Evolutionary conservation across 2,329 filamentous ascomycete species (phyloP).

Genomic region (Dichotomopilus funicola): DNA sequence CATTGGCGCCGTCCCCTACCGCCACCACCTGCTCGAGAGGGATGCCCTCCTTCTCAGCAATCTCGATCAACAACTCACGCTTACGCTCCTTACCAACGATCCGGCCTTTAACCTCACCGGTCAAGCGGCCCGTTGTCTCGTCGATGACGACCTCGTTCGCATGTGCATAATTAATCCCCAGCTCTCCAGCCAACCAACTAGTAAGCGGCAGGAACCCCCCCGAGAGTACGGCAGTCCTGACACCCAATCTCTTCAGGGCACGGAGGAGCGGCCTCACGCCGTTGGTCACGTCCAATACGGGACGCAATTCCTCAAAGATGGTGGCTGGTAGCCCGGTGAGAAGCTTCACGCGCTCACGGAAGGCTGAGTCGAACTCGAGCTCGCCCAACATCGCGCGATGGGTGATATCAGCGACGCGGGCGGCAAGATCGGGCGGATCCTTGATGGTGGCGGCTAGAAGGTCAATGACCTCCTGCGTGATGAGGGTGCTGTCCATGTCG

Average conservation of each 20-base stretch:
- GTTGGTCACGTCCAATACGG: slow-evolving; percentile 70
- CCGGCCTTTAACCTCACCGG: slow-evolving; percentile 62
- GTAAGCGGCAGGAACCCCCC: slow-evolving; percentile 90
- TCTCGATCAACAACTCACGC: slow-evolving; percentile 61
- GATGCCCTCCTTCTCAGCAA: slow-evolving; percentile 62
- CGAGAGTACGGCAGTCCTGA: slow-evolving; percentile 83
- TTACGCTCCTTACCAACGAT: slow-evolving; percentile 76
- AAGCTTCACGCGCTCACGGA: slow-evolving; percentile 72
- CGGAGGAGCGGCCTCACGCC: slow-evolving; percentile 70
- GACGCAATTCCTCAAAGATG: slow-evolving; percentile 72
- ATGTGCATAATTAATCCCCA: slow-evolving; percentile 81
- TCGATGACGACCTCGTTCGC: slow-evolving; percentile 77
- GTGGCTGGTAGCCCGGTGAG: slow-evolving; percentile 72
- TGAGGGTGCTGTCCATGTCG: slow-evolving; percentile 97
- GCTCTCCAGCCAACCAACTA: slow-evolving; percentile 70
- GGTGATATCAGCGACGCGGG: slow-evolving; percentile 81
- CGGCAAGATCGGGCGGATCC: slow-evolving; percentile 64
- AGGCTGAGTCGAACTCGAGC: slow-evolving; percentile 79
- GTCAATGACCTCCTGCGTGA: slow-evolving; percentile 96
- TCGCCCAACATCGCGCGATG: slow-evolving; percentile 93
- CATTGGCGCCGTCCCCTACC: slow-evolving; percentile 77
- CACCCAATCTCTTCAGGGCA: slow-evolving; percentile 69
- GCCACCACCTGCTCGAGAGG: slow-evolving; percentile 61
- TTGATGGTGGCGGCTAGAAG: slow-evolving; percentile 76
- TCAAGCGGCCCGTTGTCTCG: slow-evolving; percentile 49